Evolutionary conservation across 208 protist species (phyloP), one percentile per base, ranked within the genome.

Genomic region (Crithidia mellificae): DNA sequence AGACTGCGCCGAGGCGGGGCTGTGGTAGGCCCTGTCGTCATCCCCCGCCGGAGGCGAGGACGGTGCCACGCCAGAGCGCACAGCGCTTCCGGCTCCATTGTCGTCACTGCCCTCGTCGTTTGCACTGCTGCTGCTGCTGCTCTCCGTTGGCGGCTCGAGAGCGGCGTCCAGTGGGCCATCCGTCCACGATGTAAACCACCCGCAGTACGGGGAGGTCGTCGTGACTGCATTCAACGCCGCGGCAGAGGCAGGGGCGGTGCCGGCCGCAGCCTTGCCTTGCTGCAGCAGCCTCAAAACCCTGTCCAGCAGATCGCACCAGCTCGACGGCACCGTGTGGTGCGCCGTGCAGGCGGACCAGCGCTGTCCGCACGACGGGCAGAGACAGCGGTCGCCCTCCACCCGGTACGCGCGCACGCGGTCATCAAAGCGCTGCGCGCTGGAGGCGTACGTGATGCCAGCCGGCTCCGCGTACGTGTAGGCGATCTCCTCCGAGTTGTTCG

Each of bases 321-420:
- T 93, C 30, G 71, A 65, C 14, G 90, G 90, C 15, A 75, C 79
- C 0, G 56, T 44, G 64, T 95, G 86, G 25, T 71, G 56, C 15
- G 20, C 61, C 3, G 55, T 78, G 68, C 90, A 95, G 39, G 44
- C 59, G 6, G 72, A 65, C 90, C 90, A 95, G 41, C 69, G 62
- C 63, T 75, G 25, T 7, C 81, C 81, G 63, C 90, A 95, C 19
- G 74, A 76, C 2, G 90, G 90, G 71, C 90, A 95, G 46, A 77
- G 56, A 5, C 87, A 65, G 32, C 64, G 47, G 51, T 49, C 36
- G 36, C 65, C 55, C 22, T 63, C 46, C 20, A 39, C 25, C n/a
- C 32, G 61, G 22, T 64, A 15, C 2, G 43, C 39, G 6, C 27
- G n/a, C n/a, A 67, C 36, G 54, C 58, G 58, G 17, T 25, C 36